Evolutionary conservation across 139 green algal genomes (phyloP).

Genomic region (Closterium sp.): DNA sequence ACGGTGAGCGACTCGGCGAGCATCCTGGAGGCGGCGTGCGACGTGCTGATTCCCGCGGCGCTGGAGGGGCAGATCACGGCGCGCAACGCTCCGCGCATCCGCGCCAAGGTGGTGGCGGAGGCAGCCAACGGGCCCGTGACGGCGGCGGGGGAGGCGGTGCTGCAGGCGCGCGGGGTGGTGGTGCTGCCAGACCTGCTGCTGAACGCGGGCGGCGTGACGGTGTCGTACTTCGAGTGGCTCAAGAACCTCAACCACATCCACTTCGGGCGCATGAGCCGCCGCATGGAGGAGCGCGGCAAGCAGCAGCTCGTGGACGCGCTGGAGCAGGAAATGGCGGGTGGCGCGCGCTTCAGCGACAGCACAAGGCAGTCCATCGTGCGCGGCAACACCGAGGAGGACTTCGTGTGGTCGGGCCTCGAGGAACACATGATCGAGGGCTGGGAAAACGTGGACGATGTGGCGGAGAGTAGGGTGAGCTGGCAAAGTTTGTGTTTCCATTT

Average conservation of each 20-base stretch:
- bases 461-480: no score
- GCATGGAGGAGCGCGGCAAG: conserved; percentile 53
- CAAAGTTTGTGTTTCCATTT: no score
- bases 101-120: conserved; percentile 56
- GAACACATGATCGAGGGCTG: conserved; percentile 46
- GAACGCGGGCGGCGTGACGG: conserved; percentile 57
- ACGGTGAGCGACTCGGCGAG: conserved; percentile 2
- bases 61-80: conserved; percentile 41
- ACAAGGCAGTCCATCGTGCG: conserved; percentile 31
- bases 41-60: conserved; percentile 49
- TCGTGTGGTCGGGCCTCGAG: conserved; percentile 47
- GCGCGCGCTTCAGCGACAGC: conserved; percentile 21
- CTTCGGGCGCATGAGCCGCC: conserved; percentile 53
- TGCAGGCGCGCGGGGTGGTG: conserved; percentile 44
- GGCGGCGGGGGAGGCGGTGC: conserved; percentile 48
- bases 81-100: conserved; percentile 35
- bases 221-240: conserved; percentile 60
- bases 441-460: conserved; percentile 33
- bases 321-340: conserved; percentile 25
- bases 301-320: conserved; percentile 40
- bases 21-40: conserved; percentile 36
- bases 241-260: conserved; percentile 57
- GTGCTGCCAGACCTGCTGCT: conserved; percentile 54
- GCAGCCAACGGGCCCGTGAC: conserved; percentile 57
- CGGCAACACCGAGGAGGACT: conserved; percentile 48